Percentiles rank a stretch among this genome's conserved stretches.
phyloP scores from a whole-genome alignment of 768 basidiomycete species.

The Suillus subluteus region DNA sequence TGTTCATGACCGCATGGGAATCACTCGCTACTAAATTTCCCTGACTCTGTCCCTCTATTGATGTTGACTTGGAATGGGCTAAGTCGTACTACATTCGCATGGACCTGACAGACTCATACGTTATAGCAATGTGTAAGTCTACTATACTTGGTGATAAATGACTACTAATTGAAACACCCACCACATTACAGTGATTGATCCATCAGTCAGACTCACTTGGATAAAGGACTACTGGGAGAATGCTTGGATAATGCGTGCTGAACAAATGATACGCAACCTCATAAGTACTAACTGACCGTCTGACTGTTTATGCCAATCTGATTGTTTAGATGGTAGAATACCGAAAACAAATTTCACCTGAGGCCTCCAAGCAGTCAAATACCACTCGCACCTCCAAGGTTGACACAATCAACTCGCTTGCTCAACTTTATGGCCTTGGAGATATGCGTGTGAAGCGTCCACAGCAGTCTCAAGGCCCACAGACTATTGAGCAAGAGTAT shows the following conservation, averaged over 20 bases:
- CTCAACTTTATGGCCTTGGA: too few species aligned
- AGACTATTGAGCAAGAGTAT: conserved; percentile 1
- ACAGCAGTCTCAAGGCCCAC: background rate
- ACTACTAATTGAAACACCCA: background rate
- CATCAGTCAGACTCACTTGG: background rate
- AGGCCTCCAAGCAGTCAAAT: background rate
- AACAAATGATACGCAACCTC: background rate
- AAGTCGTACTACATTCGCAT: conserved; percentile 1
- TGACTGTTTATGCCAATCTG: background rate
- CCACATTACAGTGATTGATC: conserved; percentile 5
- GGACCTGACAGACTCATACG: conserved; percentile 3
- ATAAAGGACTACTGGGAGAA: conserved; percentile 4
- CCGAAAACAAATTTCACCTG: background rate
- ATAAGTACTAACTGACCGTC: background rate
- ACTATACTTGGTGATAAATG: background rate
- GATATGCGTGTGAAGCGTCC: background rate
- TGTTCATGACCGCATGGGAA: conserved; percentile 9
- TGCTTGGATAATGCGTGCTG: background rate
- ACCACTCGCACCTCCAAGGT: background rate
- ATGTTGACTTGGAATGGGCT: background rate
- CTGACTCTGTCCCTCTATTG: background rate
- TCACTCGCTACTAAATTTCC: background rate
- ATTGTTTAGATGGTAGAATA: background rate
- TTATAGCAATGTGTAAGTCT: conserved; percentile 9
- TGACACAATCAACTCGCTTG: background rate